Evolutionary conservation across 2,329 filamentous ascomycete genomes (phyloP), one percentile per base, ranked within the genome.

Genomic region (Clarireedia homoeocarpa): DNA sequence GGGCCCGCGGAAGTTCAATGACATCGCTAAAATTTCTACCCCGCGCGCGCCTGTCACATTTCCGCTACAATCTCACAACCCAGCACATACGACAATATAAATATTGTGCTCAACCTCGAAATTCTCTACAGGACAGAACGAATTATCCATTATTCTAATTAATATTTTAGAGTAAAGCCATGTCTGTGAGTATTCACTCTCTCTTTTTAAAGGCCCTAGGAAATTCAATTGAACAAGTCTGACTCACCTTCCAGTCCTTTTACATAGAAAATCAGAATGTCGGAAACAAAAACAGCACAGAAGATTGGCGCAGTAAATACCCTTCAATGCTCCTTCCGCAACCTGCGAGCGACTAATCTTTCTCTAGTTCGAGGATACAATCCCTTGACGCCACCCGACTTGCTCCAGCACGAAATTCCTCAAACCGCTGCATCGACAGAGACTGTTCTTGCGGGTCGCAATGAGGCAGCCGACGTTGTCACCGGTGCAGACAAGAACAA

Each of bases 381-480:
- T 71, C 92, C 89, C 66, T 78, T 99, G 63, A 96, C 90, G 14
- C 85, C 94, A 6, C 94, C 94, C 60, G 89, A 96, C 69, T 84
- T 99, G 61, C 89, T 99, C 59, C 92, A 97, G 73, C 88, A 92
- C 78, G 91, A 97, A 72, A 92, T 99, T 67, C 76, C 80, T 36
- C 79, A 83, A 63, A 71, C 71, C 1, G 38, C 61, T 2, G 63
- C 68, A 57, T 73, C 71, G 24, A 72, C 70, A 66, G 58, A 65
- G 24, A 86, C 84, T 3, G 84, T 87, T 36, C 68, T 85, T 51
- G 67, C 77, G 59, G 78, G 81, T 59, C 82, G 84, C 44, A 78
- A 83, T 53, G 82, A 90, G 69, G 79, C 80, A 30, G 80, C 81
- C 52, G 81, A 82, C n/a, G 74, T 90, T 24, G 84, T 91, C 68